Conservation (phyloP, 2,329 filamentous ascomycete species). For the Cadophora luteo-olivacea region DNA sequence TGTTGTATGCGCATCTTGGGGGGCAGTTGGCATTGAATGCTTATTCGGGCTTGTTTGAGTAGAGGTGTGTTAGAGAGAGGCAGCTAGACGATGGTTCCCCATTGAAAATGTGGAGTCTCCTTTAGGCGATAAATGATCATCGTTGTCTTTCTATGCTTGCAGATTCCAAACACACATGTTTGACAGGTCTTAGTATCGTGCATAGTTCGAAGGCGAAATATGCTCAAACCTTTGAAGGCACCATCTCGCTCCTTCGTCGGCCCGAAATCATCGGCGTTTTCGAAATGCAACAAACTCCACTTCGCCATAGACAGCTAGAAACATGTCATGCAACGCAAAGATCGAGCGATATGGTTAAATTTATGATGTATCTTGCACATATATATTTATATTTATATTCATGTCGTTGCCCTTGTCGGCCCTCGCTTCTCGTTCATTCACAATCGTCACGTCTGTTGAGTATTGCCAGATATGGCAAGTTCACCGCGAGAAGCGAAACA, state of each 20-base stretch:
- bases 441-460: too few species aligned
- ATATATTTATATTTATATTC: too few species aligned
- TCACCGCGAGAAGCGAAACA: not conserved
- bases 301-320: not conserved
- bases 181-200: too few species aligned
- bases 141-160: too few species aligned
- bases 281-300: conserved; percentile 6
- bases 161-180: too few species aligned
- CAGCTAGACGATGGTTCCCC: not conserved
- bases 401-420: too few species aligned
- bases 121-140: not conserved
- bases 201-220: too few species aligned
- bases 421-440: too few species aligned
- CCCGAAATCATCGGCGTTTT: conserved; percentile 16
- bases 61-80: not conserved
- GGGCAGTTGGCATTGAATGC: conserved; percentile 74
- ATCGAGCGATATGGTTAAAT: not conserved
- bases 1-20: conserved; percentile 75
- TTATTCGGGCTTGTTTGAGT: conserved; percentile 50
- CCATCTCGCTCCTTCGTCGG: not conserved
- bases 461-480: too few species aligned
- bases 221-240: too few species aligned
- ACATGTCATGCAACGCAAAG: not conserved
- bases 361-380: too few species aligned
- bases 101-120: not conserved